Evolutionary conservation across 495 filamentous ascomycete species (phyloP).

Genomic region (Geopyxis carbonaria): DNA sequence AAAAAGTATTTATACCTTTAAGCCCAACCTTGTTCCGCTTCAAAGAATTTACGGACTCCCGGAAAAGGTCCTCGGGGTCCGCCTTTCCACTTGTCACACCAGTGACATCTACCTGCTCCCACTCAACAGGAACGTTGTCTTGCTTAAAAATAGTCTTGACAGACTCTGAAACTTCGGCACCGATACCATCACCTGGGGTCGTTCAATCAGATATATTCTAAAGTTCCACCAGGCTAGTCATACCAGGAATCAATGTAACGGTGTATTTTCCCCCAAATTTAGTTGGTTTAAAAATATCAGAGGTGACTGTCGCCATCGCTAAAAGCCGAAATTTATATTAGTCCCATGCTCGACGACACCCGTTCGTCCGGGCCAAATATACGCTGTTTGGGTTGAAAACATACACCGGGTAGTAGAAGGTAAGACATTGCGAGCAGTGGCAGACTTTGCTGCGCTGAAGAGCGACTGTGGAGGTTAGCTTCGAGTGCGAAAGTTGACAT

Average conservation of each 20-base stretch:
- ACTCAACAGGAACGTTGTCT: slow-evolving; percentile 94
- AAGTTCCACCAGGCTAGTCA: slow-evolving; percentile 13
- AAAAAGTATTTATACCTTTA: slow-evolving; percentile 42
- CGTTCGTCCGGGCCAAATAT: slow-evolving; percentile 3
- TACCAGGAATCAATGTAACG: slow-evolving; percentile 88
- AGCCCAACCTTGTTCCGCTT: slow-evolving; percentile 96
- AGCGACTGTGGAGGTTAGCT: slow-evolving; percentile 16
- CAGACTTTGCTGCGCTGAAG: slow-evolving; percentile 18
- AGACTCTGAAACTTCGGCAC: slow-evolving; percentile 91
- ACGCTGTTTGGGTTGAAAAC: slow-evolving; percentile 5
- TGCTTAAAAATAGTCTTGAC: slow-evolving; percentile 99
- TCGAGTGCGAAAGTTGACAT: too few relatives aligned
- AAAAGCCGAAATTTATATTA: slow-evolving; percentile 7
- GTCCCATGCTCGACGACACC: slow-evolving; percentile 13
- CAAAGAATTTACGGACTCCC: slow-evolving; percentile 82
- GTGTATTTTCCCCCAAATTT: slow-evolving; percentile 99
- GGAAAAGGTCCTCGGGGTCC: slow-evolving; percentile 85
- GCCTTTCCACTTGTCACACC: slow-evolving; percentile 75
- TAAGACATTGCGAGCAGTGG: slow-evolving; percentile 14
- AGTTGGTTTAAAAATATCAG: slow-evolving; percentile 43
- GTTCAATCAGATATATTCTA: slow-evolving; percentile 8
- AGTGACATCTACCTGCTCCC: slow-evolving; percentile 95
- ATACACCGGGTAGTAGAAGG: slow-evolving; percentile 15
- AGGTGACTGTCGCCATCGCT: slow-evolving; percentile 25
- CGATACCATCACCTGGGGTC: slow-evolving; percentile 71